phyloP scores from a whole-genome alignment of 2,329 filamentous ascomycete species.

The Fusarium foetens region DNA sequence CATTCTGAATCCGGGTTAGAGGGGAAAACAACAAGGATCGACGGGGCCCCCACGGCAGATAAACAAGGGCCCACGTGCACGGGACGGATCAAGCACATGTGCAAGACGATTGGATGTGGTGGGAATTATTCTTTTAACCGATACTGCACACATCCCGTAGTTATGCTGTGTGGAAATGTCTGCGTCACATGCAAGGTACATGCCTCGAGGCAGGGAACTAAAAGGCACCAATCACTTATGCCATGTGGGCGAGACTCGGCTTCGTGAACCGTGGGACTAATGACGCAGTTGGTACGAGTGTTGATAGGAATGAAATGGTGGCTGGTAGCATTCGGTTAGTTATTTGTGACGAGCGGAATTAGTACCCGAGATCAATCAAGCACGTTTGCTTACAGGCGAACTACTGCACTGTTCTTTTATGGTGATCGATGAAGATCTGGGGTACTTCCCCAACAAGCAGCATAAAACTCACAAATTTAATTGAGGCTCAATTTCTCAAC shows the following conservation, averaged over 20 bases:
- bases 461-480: neutral
- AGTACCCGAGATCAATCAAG: neutral
- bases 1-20: neutral
- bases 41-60: slow-evolving; percentile 2
- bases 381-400: neutral
- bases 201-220: neutral
- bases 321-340: neutral
- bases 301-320: neutral
- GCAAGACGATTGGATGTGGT: slow-evolving; percentile 21
- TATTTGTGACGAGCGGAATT: neutral
- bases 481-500: neutral
- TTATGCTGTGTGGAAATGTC: neutral
- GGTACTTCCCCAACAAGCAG: neutral
- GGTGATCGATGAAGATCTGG: neutral
- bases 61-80: slow-evolving; percentile 24
- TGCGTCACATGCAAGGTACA: slow-evolving; percentile 24
- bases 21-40: neutral
- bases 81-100: slow-evolving; percentile 23
- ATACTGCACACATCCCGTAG: neutral
- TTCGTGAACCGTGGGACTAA: neutral
- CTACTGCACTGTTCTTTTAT: neutral
- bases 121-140: neutral
- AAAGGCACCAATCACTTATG: slow-evolving; percentile 21
- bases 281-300: neutral
- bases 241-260: slow-evolving; percentile 8